Base-by-base conservation (phyloP, 2,329 filamentous ascomycete genomes). In the Ceratocystis alfenasii region DNA sequence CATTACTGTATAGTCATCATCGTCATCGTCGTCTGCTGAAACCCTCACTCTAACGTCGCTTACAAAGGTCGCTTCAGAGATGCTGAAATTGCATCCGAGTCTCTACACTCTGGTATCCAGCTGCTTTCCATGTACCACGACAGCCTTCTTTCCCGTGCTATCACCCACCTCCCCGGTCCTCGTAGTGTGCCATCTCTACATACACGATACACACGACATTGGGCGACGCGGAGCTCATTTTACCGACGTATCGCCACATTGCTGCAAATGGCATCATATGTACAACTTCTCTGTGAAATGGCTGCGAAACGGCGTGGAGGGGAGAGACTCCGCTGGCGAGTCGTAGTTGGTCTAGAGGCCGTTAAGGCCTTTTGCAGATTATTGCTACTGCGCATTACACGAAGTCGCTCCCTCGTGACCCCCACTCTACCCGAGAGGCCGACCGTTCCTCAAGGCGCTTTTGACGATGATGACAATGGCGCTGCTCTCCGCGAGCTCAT, bases 281-380 rank as follows among this genome's bases (percentile, higher is more conserved):
- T 92, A 0, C 90, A 99, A 76, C 79, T 99, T 36, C 78, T 99
- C n/a, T 94, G 93, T 83, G 94, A 99, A 75, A 99, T 99, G 94
- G 84, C 88, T 33, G 92, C 92, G 33, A 95, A 95, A 76, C 83
- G 93, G 62, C 86, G 86, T 69, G 89, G 90, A 20, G 91, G 88
- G 57, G 83, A 95, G 74, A 85, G 83, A 72, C 77, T 87, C 30
- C 84, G 91, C 36, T 99, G 94, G 94, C 86, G 89, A 63, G 85
- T 95, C 0, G 85, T 97, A 5, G 86, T 97, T 10, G 73, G 95
- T 2, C 79, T 99, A 25, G 94, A 99, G 76, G 81, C 84, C 0
- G 79, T 94, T 72, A 97, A 97, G 76, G 92, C 93, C 1, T 70
- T 94, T 7, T 96, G 93, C 74, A 81, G 89, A 64, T 77, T 96